Evolutionary conservation across 352 stramenopile species (phyloP), one percentile per base, ranked within the genome.

Genomic region (Hyaloperonospora brassicae): DNA sequence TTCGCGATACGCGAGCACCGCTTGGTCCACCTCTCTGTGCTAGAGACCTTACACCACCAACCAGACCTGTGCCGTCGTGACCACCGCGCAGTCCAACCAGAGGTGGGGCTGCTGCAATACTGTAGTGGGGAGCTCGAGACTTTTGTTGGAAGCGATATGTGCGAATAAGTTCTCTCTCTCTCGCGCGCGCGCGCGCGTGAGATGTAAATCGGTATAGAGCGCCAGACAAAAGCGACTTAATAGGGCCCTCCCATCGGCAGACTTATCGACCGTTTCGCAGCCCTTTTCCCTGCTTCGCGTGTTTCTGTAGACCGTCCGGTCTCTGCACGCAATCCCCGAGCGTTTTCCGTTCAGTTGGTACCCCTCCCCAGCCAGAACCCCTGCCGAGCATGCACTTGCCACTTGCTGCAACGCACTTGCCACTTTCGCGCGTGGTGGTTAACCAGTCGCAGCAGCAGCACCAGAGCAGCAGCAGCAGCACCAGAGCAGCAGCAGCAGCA

Each of bases 381-480:
- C 45, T 49, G 50, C 58, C 52, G 51, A 59, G 49, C 45, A 65
- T 61, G 60, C 53, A 59, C 60, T 72, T 69, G 64, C 64, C 57
- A 66, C 56, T 59, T 72, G 60, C 61, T 63, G 57, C 64, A 72
- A 69, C 61, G 64, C 56, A 69, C 64, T 72, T 64, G 64, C 61
- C 47, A 72, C 64, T 66, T 68, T 59, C 21, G 40, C 47, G 50
- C 49, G 55, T 46, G 50, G 60, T 69, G 61, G 64, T 72, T 72
- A 57, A 51, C 55, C 45, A 61, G 17, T 17, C 17, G 17, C 17
- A 17, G 17, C 17, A 17, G 17, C 17, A 17, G 17, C 17, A 17
- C 17, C 17, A 17, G 17, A 17, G 17, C 17, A 17, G 17, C 17
- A 17, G 17, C 17, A 17, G 17, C 17, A 17, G 17, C 17, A 17